Evolutionary conservation across 169 alveolate species (phyloP).

Genomic region (Eimeria mitis): DNA sequence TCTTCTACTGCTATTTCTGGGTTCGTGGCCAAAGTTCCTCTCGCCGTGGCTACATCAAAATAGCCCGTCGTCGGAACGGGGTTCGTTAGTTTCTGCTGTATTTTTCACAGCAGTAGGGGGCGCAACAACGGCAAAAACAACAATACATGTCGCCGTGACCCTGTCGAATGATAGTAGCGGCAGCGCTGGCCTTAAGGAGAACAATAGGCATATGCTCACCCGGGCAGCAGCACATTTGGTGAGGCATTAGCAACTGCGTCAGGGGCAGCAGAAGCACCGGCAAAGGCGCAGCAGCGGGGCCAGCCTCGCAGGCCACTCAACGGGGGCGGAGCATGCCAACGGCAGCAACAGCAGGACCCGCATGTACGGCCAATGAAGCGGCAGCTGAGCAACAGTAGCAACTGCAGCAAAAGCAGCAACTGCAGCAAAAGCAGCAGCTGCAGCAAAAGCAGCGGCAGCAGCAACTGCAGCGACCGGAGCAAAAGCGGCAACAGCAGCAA

Average conservation of each 20-base stretch:
- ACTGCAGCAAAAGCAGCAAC: slow-evolving; percentile 32
- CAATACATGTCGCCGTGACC: neutral
- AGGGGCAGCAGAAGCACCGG: neutral
- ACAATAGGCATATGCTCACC: neutral
- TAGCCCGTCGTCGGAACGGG: neutral
- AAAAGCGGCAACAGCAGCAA: slow-evolving; percentile 15
- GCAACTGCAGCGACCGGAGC: neutral
- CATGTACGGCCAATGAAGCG: slow-evolving; percentile 13
- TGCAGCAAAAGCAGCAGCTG: slow-evolving; percentile 40
- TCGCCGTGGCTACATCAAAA: neutral
- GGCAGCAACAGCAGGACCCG: neutral
- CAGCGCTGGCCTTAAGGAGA: neutral
- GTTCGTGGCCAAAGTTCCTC: neutral
- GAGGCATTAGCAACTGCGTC: neutral
- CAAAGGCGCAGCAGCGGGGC: slow-evolving; percentile 1
- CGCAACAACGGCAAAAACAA: neutral
- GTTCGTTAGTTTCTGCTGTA: neutral
- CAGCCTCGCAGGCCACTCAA: neutral
- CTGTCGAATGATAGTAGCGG: neutral
- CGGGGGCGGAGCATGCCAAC: slow-evolving; percentile 5
- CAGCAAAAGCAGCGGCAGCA: slow-evolving; percentile 9
- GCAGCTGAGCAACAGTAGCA: slow-evolving; percentile 34
- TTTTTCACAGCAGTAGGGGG: neutral
- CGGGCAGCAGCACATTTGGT: neutral
- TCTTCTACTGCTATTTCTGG: slow-evolving; percentile 3